Percentiles rank a stretch among this genome's conserved stretches.
Evolutionary conservation across 495 filamentous ascomycete species (phyloP).

Genomic region (Margaritispora aquatica): DNA sequence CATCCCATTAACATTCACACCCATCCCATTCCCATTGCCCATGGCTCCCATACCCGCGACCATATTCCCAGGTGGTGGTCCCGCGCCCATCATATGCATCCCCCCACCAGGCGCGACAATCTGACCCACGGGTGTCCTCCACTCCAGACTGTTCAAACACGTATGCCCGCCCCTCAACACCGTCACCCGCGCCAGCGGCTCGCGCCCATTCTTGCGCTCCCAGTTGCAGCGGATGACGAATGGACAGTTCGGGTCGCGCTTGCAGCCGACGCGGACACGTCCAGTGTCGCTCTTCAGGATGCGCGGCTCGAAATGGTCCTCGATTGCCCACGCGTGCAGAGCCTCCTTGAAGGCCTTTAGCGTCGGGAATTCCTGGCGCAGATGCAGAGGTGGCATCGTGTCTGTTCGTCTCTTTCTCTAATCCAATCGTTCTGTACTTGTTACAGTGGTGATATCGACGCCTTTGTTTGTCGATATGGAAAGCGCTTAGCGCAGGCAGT

Average conservation of each 20-base stretch:
- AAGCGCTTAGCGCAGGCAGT: background rate
- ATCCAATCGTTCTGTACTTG: no score
- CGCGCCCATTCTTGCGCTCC: slow-evolving; percentile 27
- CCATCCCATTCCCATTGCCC: slow-evolving; percentile 4
- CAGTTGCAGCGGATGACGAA: slow-evolving; percentile 35
- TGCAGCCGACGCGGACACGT: slow-evolving; percentile 34
- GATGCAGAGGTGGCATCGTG: slow-evolving; percentile 29
- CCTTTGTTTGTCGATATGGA: background rate
- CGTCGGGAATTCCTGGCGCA: slow-evolving; percentile 30
- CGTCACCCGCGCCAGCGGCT: slow-evolving; percentile 29
- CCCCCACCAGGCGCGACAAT: background rate
- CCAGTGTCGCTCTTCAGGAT: slow-evolving; percentile 35
- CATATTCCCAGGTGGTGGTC: background rate
- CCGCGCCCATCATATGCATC: background rate
- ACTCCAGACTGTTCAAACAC: slow-evolving; percentile 25
- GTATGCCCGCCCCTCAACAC: slow-evolving; percentile 32
- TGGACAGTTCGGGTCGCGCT: slow-evolving; percentile 30
- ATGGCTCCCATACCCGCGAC: background rate
- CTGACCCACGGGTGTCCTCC: slow-evolving; percentile 2
- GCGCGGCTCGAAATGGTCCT: slow-evolving; percentile 34
- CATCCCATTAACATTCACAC: background rate
- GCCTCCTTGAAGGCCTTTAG: slow-evolving; percentile 34
- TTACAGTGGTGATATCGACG: no score
- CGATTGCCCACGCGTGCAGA: slow-evolving; percentile 34
- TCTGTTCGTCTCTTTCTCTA: no score